Conservation (phyloP, 2,329 filamentous ascomycete species). For the Hymenoscyphus fructigenus region DNA sequence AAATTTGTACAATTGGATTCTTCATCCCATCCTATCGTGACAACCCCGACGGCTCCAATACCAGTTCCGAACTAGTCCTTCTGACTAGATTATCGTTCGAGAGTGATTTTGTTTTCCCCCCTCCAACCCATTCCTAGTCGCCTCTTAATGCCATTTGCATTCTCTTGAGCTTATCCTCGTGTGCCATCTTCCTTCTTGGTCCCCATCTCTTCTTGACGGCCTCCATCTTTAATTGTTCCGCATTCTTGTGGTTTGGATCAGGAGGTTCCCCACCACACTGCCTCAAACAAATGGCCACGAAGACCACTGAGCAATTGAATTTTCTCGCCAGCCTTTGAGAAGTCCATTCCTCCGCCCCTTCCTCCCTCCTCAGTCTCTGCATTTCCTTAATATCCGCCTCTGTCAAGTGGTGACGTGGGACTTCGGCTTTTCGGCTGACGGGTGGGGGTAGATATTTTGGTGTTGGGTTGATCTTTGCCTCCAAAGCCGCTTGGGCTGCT, state of each 20-base stretch:
- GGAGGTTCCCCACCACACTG: slow-evolving; percentile 30
- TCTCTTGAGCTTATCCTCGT: slow-evolving; percentile 55
- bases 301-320: slow-evolving; percentile 55
- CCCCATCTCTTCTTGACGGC: slow-evolving; percentile 57
- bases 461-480: slow-evolving; percentile 19
- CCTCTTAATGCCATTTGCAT: slow-evolving; percentile 37
- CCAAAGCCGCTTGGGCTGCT: slow-evolving; percentile 30
- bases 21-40: background rate
- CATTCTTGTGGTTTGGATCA: slow-evolving; percentile 40
- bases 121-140: slow-evolving; percentile 21
- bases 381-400: slow-evolving; percentile 59
- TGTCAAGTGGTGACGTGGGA: slow-evolving; percentile 49
- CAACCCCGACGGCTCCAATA: background rate
- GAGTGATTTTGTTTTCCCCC: background rate
- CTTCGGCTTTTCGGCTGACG: slow-evolving; percentile 22
- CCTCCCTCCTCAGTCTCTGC: slow-evolving; percentile 50
- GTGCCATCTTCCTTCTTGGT: slow-evolving; percentile 51
- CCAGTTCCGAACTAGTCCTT: background rate
- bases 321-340: slow-evolving; percentile 52
- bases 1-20: slow-evolving; percentile 7
- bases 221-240: slow-evolving; percentile 47
- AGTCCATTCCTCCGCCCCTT: slow-evolving; percentile 54
- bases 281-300: slow-evolving; percentile 58
- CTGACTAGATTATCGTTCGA: background rate
- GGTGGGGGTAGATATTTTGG: slow-evolving; percentile 30